These are phyloP conservation scores for Malassezia sp. DNA, from an alignment of 1,284 basidiomycete species.

Conservation along the genomic window DNA sequence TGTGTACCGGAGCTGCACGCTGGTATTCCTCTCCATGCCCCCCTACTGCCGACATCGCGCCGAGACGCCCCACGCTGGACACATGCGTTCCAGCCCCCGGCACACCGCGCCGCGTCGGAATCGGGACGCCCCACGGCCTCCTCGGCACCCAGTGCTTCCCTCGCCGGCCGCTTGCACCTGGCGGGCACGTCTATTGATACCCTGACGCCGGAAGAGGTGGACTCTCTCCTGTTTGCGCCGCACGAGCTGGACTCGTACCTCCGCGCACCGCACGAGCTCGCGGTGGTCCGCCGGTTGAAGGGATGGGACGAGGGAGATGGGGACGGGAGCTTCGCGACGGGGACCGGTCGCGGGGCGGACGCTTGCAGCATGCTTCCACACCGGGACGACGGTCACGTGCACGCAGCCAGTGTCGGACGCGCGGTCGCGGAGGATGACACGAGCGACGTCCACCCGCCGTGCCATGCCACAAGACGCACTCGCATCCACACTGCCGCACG, in stretches of 20 bases:
- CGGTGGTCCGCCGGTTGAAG: slow-evolving; percentile 6
- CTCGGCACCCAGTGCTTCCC: too few species aligned
- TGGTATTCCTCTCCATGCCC: too few species aligned
- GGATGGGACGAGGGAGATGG: slow-evolving; percentile 7
- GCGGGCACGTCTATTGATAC: slow-evolving; percentile 4
- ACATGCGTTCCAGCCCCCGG: not conserved
- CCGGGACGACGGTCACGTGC: too few species aligned
- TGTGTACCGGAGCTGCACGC: too few species aligned
- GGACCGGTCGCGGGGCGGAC: not conserved
- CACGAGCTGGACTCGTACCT: slow-evolving; percentile 6
- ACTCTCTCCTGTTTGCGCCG: slow-evolving; percentile 6
- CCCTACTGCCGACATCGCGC: too few species aligned
- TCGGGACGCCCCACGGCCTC: too few species aligned
- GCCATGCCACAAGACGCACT: not conserved
- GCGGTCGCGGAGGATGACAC: too few species aligned
- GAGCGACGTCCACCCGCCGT: too few species aligned
- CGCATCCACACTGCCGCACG: not conserved
- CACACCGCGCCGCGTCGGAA: not conserved
- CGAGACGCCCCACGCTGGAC: too few species aligned
- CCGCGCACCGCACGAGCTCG: slow-evolving; percentile 8
- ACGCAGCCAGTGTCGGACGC: not conserved
- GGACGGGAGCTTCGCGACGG: too few species aligned
- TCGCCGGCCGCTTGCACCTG: slow-evolving; percentile 8
- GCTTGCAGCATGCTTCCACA: not conserved
- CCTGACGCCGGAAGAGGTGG: slow-evolving; percentile 9